Conservation (phyloP, 805 yeast species). For the Myxozyma neglecta region DNA sequence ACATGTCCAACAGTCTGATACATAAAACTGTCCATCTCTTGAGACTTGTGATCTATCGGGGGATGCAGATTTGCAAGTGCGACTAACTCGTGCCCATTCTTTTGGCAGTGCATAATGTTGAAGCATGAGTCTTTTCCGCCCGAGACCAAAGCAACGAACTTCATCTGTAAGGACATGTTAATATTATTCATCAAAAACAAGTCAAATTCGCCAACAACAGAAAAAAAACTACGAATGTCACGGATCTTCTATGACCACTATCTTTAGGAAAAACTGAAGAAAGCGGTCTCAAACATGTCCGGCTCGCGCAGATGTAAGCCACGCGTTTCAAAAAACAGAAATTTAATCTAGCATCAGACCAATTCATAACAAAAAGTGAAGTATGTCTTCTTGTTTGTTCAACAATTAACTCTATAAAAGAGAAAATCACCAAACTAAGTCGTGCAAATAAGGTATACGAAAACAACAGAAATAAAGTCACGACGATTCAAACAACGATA, state of each 20-base stretch:
- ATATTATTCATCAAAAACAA: not conserved
- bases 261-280: not conserved
- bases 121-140: slow-evolving; percentile 97
- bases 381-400: not conserved
- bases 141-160: slow-evolving; percentile 84
- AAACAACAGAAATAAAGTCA: not conserved
- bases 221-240: slow-evolving; percentile 13
- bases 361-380: not conserved
- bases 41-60: slow-evolving; percentile 41
- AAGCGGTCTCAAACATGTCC: slow-evolving; percentile 28
- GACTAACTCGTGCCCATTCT: slow-evolving; percentile 77
- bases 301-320: slow-evolving; percentile 19
- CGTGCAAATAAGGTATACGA: not conserved
- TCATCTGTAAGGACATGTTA: slow-evolving; percentile 52
- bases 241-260: slow-evolving; percentile 28
- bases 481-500: not conserved
- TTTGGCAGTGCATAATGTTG: slow-evolving; percentile 81
- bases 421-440: slow-evolving; percentile 2
- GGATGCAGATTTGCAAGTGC: slow-evolving; percentile 88
- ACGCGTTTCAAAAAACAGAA: slow-evolving; percentile 6
- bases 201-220: not conserved
- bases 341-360: slow-evolving; percentile 11
- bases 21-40: slow-evolving; percentile 93
- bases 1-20: slow-evolving; percentile 96
- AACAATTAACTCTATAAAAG: not conserved